phyloP scores from a whole-genome alignment of 2,329 filamentous ascomycete genomes.

The Ophiostoma pallidulum region DNA sequence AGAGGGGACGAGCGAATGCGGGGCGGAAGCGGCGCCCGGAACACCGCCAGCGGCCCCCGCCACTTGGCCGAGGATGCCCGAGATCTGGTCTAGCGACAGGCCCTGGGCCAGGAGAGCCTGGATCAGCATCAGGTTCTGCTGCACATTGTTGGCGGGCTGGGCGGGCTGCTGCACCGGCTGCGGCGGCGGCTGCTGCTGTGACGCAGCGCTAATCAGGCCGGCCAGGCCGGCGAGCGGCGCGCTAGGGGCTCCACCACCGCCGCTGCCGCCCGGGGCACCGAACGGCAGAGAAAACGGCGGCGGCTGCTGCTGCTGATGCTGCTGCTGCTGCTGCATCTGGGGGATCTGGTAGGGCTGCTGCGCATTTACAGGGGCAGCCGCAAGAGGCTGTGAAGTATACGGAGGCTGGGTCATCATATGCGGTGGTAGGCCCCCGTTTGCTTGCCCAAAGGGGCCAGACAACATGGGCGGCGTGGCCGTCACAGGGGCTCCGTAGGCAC shows the following conservation, averaged over 20 bases:
- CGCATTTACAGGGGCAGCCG: conserved; percentile 51
- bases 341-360: conserved; percentile 29
- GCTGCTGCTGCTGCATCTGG: conserved; percentile 21
- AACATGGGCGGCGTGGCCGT: conserved; percentile 10
- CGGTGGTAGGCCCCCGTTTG: conserved; percentile 19
- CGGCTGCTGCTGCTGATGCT: conserved; percentile 19
- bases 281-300: conserved; percentile 18
- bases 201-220: conserved; percentile 7
- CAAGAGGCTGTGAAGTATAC: conserved; percentile 33
- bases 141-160: conserved; percentile 37
- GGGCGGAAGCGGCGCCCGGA: conserved; percentile 8
- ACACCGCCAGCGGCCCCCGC: conserved; percentile 29
- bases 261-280: conserved; percentile 21
- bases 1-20: conserved; percentile 12
- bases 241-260: too few species aligned
- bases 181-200: not conserved
- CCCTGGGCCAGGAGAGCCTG: conserved; percentile 68
- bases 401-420: conserved; percentile 17
- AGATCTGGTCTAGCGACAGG: conserved; percentile 68
- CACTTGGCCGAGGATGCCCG: conserved; percentile 45
- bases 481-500: conserved; percentile 19
- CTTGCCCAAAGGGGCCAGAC: conserved; percentile 20
- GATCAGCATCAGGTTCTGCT: conserved; percentile 64
- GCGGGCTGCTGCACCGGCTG: conserved; percentile 26
- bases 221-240: conserved; percentile 14